These are phyloP conservation scores for Boechera divaricarpa DNA, from an alignment of 345 rosid genomes.

Conservation along the genomic window DNA sequence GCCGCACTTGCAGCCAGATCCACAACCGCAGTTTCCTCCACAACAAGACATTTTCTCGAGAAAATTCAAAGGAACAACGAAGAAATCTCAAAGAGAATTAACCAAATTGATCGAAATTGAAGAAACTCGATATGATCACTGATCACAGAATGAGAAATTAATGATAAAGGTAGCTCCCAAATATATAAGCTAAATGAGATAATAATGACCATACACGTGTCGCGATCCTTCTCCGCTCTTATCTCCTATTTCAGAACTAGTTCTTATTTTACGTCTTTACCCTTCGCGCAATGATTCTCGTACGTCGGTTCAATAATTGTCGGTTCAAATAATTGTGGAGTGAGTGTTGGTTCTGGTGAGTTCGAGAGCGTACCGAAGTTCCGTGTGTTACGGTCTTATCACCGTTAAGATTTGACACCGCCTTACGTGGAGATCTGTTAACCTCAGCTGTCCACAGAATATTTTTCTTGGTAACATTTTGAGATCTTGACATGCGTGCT, in stretches of 20 bases:
- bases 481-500: background rate
- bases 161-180: background rate
- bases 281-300: conserved; percentile 31
- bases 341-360: conserved; percentile 25
- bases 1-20: conserved; percentile 69
- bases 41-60: conserved; percentile 69
- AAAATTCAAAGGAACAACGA: background rate
- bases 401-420: conserved; percentile 32
- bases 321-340: conserved; percentile 31
- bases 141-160: background rate
- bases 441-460: background rate
- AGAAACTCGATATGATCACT: conserved; percentile 3
- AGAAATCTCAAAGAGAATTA: background rate
- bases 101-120: no score
- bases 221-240: conserved; percentile 34
- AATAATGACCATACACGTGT: conserved; percentile 62
- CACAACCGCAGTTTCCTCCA: conserved; percentile 71
- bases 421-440: background rate
- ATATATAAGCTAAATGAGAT: conserved; percentile 49
- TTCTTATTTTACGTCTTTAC: background rate
- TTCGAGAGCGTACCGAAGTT: conserved; percentile 19
- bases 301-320: conserved; percentile 34
- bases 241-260: conserved; percentile 25
- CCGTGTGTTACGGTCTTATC: conserved; percentile 25
- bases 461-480: no score